Percentiles rank a stretch among this genome's conserved stretches.
phyloP scores from a whole-genome alignment of 345 rosid species.

The Excoecaria cochinchinensis region DNA sequence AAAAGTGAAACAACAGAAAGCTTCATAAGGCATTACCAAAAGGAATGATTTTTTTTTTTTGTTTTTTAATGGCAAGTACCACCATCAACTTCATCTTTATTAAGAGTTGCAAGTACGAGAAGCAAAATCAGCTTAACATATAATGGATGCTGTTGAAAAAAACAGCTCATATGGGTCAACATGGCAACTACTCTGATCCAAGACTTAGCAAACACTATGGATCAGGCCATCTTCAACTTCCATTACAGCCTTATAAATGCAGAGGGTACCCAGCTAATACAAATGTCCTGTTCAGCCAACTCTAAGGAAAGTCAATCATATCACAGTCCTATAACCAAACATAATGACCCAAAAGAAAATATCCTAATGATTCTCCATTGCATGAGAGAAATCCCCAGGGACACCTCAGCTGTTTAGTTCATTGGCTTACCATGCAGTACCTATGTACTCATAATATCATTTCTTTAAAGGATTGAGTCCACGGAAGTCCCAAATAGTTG shows the following conservation, averaged over 20 bases:
- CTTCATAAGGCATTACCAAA: background rate
- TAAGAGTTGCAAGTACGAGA: background rate
- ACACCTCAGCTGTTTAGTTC: background rate
- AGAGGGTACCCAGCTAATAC: background rate
- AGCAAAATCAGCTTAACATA: background rate
- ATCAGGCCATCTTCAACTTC: background rate
- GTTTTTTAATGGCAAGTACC: background rate
- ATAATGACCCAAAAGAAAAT: background rate
- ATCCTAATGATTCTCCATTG: background rate
- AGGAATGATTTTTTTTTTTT: background rate
- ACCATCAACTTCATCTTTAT: background rate
- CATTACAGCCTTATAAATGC: background rate
- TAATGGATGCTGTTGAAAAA: background rate
- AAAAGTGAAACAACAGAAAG: background rate
- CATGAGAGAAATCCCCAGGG: background rate
- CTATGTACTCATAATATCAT: background rate
- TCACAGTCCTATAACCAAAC: background rate
- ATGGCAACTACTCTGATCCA: background rate
- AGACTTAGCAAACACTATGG: background rate
- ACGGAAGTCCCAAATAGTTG: background rate
- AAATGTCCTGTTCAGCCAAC: background rate
- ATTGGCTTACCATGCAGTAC: background rate
- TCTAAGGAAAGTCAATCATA: no score
- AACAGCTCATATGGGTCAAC: background rate
- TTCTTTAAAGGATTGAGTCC: background rate